These are phyloP conservation scores for Malassezia furfur DNA, from an alignment of 1,284 basidiomycete species.

Conservation along the genomic window DNA sequence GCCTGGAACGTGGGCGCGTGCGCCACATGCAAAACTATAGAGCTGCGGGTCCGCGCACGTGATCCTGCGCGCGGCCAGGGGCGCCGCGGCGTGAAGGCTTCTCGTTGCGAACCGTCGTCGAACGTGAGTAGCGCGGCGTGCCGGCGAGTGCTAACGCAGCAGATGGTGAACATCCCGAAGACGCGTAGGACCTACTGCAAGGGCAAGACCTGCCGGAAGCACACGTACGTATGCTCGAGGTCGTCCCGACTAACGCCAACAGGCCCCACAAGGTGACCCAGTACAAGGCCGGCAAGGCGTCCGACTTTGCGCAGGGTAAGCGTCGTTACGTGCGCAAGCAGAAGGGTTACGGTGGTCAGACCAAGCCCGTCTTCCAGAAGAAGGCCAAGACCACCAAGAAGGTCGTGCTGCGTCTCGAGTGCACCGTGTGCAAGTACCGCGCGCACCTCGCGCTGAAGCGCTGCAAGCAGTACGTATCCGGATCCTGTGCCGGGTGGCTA, in stretches of 20 bases:
- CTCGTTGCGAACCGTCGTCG: conserved; percentile 14
- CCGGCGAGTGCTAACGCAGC: not conserved
- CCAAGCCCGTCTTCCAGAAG: conserved; percentile 99
- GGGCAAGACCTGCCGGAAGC: conserved; percentile 95
- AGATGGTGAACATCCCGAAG: conserved; percentile 50
- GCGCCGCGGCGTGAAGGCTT: not conserved
- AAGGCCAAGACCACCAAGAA: conserved; percentile 88
- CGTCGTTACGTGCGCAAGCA: conserved; percentile 97
- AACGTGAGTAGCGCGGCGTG: not conserved
- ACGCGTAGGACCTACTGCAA: conserved; percentile 72
- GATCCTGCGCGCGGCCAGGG: not conserved
- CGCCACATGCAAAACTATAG: conserved; percentile 2
- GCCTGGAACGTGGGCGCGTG: not conserved
- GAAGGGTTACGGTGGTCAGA: conserved; percentile 99
- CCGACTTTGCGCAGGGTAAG: conserved; percentile 78
- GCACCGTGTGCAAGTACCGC: conserved; percentile 94
- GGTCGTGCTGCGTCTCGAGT: conserved; percentile 93
- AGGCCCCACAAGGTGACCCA: conserved; percentile 49
- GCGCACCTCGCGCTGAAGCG: conserved; percentile 74
- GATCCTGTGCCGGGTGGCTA: conserved; percentile 4
- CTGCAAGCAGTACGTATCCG: conserved; percentile 71
- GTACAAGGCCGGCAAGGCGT: conserved; percentile 50
- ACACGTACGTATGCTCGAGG: conserved; percentile 65
- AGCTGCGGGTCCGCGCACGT: conserved; percentile 1
- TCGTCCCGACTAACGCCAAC: not conserved